Percentiles rank a stretch among this genome's conserved stretches.
Evolutionary conservation across 371 early-diverging fungal species (phyloP).

Genomic region (Mucor saturninus): DNA sequence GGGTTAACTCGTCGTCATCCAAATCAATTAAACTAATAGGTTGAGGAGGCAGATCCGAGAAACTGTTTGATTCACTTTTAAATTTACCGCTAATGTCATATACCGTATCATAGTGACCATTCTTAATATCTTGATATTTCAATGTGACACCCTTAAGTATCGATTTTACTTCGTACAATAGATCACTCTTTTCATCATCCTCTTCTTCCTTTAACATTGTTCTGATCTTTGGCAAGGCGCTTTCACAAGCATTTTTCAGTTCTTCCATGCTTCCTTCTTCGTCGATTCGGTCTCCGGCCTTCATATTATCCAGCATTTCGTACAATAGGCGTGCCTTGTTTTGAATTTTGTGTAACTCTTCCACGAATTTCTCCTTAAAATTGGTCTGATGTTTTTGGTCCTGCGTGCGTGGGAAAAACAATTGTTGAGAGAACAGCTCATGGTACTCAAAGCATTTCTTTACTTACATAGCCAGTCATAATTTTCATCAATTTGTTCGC

Average conservation of each 20-base stretch:
- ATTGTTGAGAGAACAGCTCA: not conserved
- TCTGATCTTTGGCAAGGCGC: conserved; percentile 74
- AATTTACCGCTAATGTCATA: conserved; percentile 42
- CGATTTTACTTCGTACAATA: conserved; percentile 85
- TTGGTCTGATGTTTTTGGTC: conserved; percentile 79
- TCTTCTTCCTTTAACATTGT: conserved; percentile 59
- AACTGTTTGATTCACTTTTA: conserved; percentile 11
- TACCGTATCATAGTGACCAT: conserved; percentile 55
- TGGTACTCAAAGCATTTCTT: not conserved
- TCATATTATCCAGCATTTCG: conserved; percentile 75
- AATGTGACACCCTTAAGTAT: conserved; percentile 80
- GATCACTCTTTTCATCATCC: conserved; percentile 47
- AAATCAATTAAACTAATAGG: conserved; percentile 67
- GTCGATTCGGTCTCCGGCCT: conserved; percentile 69
- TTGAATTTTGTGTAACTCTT: conserved; percentile 84
- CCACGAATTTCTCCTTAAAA: conserved; percentile 80
- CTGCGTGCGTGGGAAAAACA: conserved; percentile 33
- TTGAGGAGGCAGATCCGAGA: conserved; percentile 15
- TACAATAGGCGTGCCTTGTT: conserved; percentile 78
- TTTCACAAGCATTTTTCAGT: conserved; percentile 54
- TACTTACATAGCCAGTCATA: conserved; percentile 90
- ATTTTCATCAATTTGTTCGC: conserved; percentile 97
- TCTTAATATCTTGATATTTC: conserved; percentile 74
- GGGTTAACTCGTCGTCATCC: conserved; percentile 45
- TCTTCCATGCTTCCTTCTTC: conserved; percentile 64